Percentiles rank a stretch among this genome's conserved stretches.
phyloP scores from a whole-genome alignment of 2,329 filamentous ascomycete genomes.

The Paecilomyces formosus region DNA sequence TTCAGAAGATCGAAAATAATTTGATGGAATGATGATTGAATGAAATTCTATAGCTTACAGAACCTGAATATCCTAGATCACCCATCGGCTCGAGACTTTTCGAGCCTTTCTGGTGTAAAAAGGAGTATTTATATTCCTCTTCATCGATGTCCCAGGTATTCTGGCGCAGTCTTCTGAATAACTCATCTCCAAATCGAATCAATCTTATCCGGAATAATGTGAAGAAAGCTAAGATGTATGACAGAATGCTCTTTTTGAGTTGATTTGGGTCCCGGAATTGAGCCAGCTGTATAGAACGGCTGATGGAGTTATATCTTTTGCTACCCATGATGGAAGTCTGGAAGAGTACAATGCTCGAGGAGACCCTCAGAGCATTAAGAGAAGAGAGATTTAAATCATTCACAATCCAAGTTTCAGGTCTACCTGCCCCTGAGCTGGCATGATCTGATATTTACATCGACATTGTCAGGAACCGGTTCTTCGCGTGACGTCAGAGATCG shows the following conservation, averaged over 20 bases:
- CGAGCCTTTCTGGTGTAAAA: constrained; percentile 36
- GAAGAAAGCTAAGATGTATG: constrained; percentile 47
- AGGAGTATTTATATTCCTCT: constrained; percentile 48
- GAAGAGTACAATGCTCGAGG: not conserved
- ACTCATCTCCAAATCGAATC: constrained; percentile 37
- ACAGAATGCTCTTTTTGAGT: constrained; percentile 27
- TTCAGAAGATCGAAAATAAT: too few species aligned
- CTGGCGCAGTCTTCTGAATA: constrained; percentile 46
- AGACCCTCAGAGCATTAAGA: not conserved
- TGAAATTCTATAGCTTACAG: constrained; percentile 31
- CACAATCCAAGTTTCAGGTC: too few species aligned
- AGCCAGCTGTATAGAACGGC: constrained; percentile 23
- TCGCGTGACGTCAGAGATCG: constrained; percentile 10
- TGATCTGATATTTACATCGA: not conserved
- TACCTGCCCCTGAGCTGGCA: not conserved
- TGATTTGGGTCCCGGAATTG: constrained; percentile 19
- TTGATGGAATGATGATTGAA: too few species aligned
- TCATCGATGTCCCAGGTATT: constrained; percentile 49
- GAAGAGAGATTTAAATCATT: not conserved
- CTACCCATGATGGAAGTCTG: not conserved
- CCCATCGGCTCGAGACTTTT: constrained; percentile 50
- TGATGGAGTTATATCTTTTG: not conserved
- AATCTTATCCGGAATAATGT: constrained; percentile 45
- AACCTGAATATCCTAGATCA: constrained; percentile 67
- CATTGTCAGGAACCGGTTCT: not conserved